Percentiles rank a stretch among this genome's conserved stretches.
These are phyloP conservation scores for Oryza meridionalis DNA, from an alignment of 176 grass and related monocot genomes.

Conservation along the genomic window DNA sequence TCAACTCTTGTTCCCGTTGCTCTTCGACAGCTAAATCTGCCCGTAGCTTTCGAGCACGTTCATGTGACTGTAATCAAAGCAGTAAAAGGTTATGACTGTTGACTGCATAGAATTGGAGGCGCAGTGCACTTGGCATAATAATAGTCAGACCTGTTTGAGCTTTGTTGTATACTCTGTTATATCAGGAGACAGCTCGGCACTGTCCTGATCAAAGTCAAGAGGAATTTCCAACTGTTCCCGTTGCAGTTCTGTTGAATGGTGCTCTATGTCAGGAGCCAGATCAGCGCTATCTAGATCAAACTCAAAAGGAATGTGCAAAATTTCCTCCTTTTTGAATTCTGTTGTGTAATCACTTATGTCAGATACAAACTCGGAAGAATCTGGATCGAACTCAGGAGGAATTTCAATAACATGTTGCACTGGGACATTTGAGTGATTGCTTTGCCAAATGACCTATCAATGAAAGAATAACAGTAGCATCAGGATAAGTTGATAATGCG, in stretches of 20 bases:
- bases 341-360: conserved; percentile 55
- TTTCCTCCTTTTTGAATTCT: conserved; percentile 40
- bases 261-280: conserved; percentile 37
- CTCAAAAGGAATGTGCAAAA: conserved; percentile 40
- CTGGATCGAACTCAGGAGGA: conserved; percentile 62
- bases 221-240: conserved; percentile 51
- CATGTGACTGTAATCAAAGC: conserved; percentile 73
- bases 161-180: conserved; percentile 77
- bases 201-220: conserved; percentile 52
- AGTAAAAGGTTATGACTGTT: conserved; percentile 27
- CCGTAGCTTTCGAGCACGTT: conserved; percentile 68
- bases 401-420: conserved; percentile 48
- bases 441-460: conserved; percentile 45
- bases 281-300: conserved; percentile 49
- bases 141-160: conserved; percentile 68
- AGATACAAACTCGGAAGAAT: conserved; percentile 64
- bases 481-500: conserved; percentile 4
- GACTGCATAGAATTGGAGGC: not conserved
- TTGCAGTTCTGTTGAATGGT: conserved; percentile 37
- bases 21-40: conserved; percentile 92
- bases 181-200: conserved; percentile 49
- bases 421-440: conserved; percentile 29
- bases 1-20: conserved; percentile 74
- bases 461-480: conserved; percentile 4
- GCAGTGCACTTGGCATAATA: not conserved